Base-by-base conservation (phyloP, 768 basidiomycete species). In the Kwoniella bestiolae region DNA sequence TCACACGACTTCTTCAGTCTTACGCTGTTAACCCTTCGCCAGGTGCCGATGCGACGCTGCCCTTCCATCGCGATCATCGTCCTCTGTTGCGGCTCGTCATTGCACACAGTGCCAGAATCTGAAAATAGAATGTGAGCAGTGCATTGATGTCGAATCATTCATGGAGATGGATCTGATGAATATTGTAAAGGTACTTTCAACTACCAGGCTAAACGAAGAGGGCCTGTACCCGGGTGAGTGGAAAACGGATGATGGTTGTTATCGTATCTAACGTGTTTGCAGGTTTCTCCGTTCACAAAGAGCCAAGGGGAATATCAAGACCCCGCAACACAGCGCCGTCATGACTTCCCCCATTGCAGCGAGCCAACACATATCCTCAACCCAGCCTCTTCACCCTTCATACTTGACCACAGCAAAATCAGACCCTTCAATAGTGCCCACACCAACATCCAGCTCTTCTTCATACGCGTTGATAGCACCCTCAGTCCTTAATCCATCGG, bases 161-260 rank as follows among this genome's bases (percentile, higher is more conserved):
- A n/a, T n/a, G n/a, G n/a, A n/a, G n/a, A n/a, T n/a, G 29, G 29
- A 7, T 16, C n/a, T n/a, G 23, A 31, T 41, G 18, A 18, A 14
- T 41, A 14, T 41, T 47, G 50, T 12, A 11, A 18, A 55, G 52
- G 52, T 34, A 55, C 52, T 11, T 55, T 55, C n/a, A 55, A 32
- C 6, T 55, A 55, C 31, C 52, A 55, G 21, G 52, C 28, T 11
- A 55, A 55, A n/a, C 32, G 52, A 34, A 32, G 52, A 4, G 52
- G 52, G 7, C 52, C 52, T n/a, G 52, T 55, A 35, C 52, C 52
- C 11, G 52, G 52, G 52, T 55, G 26, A 35, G 52, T 55, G 32
- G 16, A 8, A 18, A 28, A 26, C 29, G 29, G 18, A 14, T 32
- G 11, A 34, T 21, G 23, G 18, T n/a, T 11, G 31, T n/a, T 18